These are phyloP conservation scores for Penicillium macrosclerotiorum DNA, from an alignment of 495 filamentous ascomycete genomes.

Conservation along the genomic window DNA sequence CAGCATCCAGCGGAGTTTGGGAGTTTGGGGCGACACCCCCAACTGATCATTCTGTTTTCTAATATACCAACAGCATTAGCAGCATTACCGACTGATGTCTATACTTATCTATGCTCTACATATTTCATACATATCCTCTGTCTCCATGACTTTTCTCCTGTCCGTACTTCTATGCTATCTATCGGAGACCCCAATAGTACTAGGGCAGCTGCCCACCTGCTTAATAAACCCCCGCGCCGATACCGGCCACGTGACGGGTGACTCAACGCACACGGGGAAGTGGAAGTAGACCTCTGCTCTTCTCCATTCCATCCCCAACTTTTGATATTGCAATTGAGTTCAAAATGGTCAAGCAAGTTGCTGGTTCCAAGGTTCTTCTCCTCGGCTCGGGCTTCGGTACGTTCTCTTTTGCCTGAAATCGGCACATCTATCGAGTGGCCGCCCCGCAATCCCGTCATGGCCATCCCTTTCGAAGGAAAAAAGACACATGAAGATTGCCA, in stretches of 20 bases:
- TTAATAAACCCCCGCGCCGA: conserved; percentile 24
- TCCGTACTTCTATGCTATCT: neutral
- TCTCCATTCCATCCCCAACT: conserved; percentile 11
- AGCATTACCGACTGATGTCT: conserved; percentile 3
- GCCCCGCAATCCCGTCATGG: conserved; percentile 40
- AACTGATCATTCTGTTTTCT: conserved; percentile 6
- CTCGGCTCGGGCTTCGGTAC: conserved; percentile 72
- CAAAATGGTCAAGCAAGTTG: conserved; percentile 37
- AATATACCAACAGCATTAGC: conserved; percentile 14
- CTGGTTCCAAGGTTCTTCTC: conserved; percentile 62
- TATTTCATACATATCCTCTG: neutral
- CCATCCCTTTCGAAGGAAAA: no score
- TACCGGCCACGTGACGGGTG: conserved; percentile 29
- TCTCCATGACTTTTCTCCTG: no score
- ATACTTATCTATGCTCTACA: conserved; percentile 7
- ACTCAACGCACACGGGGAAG: conserved; percentile 17
- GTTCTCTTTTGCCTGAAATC: conserved; percentile 3
- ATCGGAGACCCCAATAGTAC: neutral
- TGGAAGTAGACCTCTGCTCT: neutral
- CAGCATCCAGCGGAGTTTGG: conserved; percentile 19
- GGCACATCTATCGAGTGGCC: conserved; percentile 4
- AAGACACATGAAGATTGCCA: no score
- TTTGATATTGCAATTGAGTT: conserved; percentile 17
- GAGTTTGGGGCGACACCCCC: conserved; percentile 12
- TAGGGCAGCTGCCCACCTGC: conserved; percentile 1